Evolutionary conservation across 2,329 filamentous ascomycete genomes (phyloP).

Genomic region (Xylariales sp.): DNA sequence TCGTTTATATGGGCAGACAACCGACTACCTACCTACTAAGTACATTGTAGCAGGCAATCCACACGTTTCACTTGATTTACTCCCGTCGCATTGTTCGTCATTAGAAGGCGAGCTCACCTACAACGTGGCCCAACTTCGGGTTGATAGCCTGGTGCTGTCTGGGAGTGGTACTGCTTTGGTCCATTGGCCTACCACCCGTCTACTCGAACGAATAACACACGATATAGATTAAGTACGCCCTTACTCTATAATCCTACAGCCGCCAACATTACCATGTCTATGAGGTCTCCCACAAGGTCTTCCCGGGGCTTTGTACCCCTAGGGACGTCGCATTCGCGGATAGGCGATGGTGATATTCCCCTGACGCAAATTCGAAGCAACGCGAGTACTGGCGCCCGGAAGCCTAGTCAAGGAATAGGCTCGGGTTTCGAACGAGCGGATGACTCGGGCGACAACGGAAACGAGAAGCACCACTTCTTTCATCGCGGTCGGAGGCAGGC

Average conservation of each 20-base stretch:
- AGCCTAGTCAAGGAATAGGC: constrained; percentile 55
- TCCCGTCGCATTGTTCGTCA: constrained; percentile 11
- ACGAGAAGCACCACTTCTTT: constrained; percentile 61
- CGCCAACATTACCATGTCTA: constrained; percentile 43
- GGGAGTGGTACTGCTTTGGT: constrained; percentile 34
- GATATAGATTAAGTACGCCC: constrained; percentile 4
- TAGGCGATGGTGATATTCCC: constrained; percentile 45
- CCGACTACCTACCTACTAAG: constrained; percentile 23
- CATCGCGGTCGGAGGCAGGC: constrained; percentile 62
- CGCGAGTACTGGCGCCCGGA: constrained; percentile 65
- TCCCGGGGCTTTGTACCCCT: constrained; percentile 48
- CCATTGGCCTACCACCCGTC: constrained; percentile 29
- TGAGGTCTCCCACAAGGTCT: constrained; percentile 46
- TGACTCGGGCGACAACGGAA: constrained; percentile 50
- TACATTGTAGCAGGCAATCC: constrained; percentile 12
- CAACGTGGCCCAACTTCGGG: constrained; percentile 30
- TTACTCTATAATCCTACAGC: constrained; percentile 2
- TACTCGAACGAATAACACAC: constrained; percentile 4
- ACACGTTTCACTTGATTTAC: constrained; percentile 23
- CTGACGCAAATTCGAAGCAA: constrained; percentile 63
- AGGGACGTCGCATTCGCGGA: constrained; percentile 40
- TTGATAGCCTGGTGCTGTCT: constrained; percentile 49
- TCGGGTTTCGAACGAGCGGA: constrained; percentile 48
- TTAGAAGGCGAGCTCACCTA: background rate
- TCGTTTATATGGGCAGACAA: constrained; percentile 43